Evolutionary conservation across 345 rosid genomes (phyloP), one percentile per base, ranked within the genome.

Genomic region (Camelina neglecta): DNA sequence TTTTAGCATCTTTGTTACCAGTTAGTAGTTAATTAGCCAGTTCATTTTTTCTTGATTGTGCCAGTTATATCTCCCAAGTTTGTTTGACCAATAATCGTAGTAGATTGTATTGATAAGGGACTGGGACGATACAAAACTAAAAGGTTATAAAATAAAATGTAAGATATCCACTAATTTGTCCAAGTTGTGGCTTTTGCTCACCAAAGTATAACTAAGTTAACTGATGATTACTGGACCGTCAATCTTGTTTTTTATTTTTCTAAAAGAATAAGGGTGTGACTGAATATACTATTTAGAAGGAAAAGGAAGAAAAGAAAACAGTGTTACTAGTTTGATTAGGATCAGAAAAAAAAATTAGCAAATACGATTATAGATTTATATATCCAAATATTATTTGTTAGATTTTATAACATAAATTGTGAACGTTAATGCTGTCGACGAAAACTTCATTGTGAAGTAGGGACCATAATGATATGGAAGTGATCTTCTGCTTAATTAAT

Each of bases 391-490:
- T 20, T 33, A 5, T 11, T 41, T 33, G 12, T 18, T 55, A 62
- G 55, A 56, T 42, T 69, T 6, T 58, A n/a, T 16, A 31, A 69
- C 74, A 16, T 44, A 60, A 60, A 38, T 6, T 33, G 47, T 51
- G 56, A 71, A 49, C 39, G 53, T 58, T 71, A 66, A 69, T 65
- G 49, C 65, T 51, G 81, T 53, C 76, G 42, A 71, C 21, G 57
- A 65, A 70, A 49, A 11, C 49, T 71, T 44, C 31, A 72, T 60
- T 60, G 69, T 59, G 66, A 8, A 64, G 81, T 78, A 67, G 77
- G 81, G 81, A 58, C 77, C 77, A 78, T 78, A 53, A 78, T 73
- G 77, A 78, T 78, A 72, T 54, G 81, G 72, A 78, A 78, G 64
- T 73, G 67, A 72, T 78, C 70, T 72, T 73, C 49, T 65, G 66